These are phyloP conservation scores for Nothomitra cinnamomea DNA, from an alignment of 2,329 filamentous ascomycete species.

Conservation along the genomic window DNA sequence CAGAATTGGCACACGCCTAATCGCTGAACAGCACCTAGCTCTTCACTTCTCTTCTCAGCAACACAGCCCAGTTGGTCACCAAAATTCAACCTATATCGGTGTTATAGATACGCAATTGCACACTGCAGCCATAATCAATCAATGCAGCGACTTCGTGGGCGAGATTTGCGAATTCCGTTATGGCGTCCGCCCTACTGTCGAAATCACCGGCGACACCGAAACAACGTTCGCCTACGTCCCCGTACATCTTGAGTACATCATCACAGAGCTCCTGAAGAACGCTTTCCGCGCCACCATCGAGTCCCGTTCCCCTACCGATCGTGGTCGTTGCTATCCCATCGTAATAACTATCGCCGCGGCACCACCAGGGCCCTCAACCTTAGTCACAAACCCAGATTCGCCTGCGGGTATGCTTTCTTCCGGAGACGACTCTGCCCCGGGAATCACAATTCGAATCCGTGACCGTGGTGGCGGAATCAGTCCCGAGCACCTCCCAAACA, in stretches of 20 bases:
- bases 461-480: conserved; percentile 90
- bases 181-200: conserved; percentile 63
- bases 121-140: conserved; percentile 64
- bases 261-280: conserved; percentile 93
- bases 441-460: conserved; percentile 86
- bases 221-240: conserved; percentile 90
- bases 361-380: conserved; percentile 27
- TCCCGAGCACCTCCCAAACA: conserved; percentile 64
- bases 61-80: conserved; percentile 23
- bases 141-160: conserved; percentile 77
- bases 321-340: conserved; percentile 54
- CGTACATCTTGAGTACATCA: conserved; percentile 92
- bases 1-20: conserved; percentile 80
- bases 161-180: conserved; percentile 97
- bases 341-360: conserved; percentile 79
- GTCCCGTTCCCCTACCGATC: conserved; percentile 31
- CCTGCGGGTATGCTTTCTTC: conserved; percentile 1
- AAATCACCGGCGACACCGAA: conserved; percentile 69
- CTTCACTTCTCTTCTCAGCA: conserved; percentile 62
- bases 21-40: conserved; percentile 93
- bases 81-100: conserved; percentile 53
- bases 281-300: conserved; percentile 90
- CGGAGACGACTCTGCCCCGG: conserved; percentile 34
- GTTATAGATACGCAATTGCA: conserved; percentile 85
- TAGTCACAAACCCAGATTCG: conserved; percentile 6